phyloP scores from a whole-genome alignment of 192 early-diverging fungal species.

The Chytriomyces hyalinus region DNA sequence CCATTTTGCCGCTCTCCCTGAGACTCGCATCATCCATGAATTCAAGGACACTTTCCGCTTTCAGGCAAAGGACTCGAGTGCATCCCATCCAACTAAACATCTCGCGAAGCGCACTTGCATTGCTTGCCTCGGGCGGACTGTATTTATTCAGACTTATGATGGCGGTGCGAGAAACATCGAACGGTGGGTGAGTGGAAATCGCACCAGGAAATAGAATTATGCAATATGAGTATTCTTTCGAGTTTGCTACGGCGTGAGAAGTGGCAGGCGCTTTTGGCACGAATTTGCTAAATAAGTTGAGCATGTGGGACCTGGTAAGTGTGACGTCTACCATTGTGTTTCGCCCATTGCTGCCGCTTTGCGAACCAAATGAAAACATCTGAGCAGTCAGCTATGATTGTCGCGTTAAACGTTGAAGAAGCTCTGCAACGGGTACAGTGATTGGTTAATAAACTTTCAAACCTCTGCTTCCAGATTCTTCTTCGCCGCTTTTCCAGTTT shows the following conservation, averaged over 20 bases:
- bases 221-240: constrained; percentile 1
- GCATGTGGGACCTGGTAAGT: neutral
- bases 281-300: constrained; percentile 8
- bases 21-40: neutral
- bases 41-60: neutral
- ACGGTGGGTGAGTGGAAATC: neutral
- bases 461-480: constrained; percentile 12
- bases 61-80: neutral
- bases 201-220: neutral
- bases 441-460: too few relatives aligned
- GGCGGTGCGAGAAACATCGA: neutral
- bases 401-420: too few relatives aligned
- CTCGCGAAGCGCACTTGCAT: constrained; percentile 2
- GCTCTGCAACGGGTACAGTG: too few relatives aligned
- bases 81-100: constrained; percentile 24
- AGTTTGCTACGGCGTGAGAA: neutral
- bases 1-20: neutral
- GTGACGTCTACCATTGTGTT: neutral
- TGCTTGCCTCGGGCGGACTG: neutral
- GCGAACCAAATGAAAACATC: neutral
- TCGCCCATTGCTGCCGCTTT: neutral
- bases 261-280: neutral
- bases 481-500: neutral
- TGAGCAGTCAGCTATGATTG: neutral
- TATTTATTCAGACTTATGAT: neutral